phyloP scores from a whole-genome alignment of 208 protist species.

The Leptomonas seymouri region DNA sequence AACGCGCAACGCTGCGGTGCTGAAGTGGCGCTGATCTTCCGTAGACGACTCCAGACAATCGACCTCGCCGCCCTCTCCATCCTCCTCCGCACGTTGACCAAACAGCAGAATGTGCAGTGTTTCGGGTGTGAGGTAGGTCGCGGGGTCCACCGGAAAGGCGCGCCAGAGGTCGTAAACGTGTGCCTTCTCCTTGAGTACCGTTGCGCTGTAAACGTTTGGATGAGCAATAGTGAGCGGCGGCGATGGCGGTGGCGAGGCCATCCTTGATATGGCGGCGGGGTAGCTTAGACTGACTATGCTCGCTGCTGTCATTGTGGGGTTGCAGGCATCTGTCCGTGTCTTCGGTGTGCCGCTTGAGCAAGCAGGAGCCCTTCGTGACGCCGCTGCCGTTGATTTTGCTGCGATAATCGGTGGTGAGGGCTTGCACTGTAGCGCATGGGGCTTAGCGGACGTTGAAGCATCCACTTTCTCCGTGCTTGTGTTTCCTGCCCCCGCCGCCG shows the following conservation, averaged over 20 bases:
- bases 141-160: conserved; percentile 46
- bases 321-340: neutral
- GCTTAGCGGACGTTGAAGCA: neutral
- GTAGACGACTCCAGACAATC: too few species aligned
- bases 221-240: conserved; percentile 27
- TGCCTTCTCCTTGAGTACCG: conserved; percentile 45
- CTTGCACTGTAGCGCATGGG: neutral
- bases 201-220: conserved; percentile 52
- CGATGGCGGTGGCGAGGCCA: neutral
- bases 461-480: neutral
- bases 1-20: conserved; percentile 35
- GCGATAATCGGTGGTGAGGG: neutral
- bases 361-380: neutral
- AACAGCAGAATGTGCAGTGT: conserved; percentile 68
- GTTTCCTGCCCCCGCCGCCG: neutral
- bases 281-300: neutral
- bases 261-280: neutral
- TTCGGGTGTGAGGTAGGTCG: conserved; percentile 63
- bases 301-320: neutral
- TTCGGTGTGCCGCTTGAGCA: neutral
- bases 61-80: neutral
- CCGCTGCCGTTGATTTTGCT: neutral
- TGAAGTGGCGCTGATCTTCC: conserved; percentile 15
- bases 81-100: conserved; percentile 2
- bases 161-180: conserved; percentile 52